phyloP scores from a whole-genome alignment of 495 filamentous ascomycete genomes.

The Clavariopsis aquatica region DNA sequence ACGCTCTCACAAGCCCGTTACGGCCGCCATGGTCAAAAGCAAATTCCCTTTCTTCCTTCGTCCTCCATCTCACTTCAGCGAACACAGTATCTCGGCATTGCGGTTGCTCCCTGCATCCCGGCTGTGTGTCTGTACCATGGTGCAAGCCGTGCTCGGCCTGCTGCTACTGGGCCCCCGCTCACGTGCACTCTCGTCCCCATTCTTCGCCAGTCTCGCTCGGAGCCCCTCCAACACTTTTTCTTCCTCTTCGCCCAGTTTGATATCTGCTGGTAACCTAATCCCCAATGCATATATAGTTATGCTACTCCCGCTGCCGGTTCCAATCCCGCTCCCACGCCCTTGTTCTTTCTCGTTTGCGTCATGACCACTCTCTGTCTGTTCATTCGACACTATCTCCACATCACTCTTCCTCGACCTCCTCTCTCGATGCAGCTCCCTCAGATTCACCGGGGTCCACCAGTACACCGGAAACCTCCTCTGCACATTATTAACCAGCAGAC shows the following conservation, averaged over 20 bases:
- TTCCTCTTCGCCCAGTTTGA: slow-evolving; percentile 31
- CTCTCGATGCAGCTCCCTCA: slow-evolving; percentile 34
- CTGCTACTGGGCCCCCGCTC: slow-evolving; percentile 7
- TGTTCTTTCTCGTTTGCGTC: no score
- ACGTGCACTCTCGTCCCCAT: neutral
- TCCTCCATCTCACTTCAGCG: neutral
- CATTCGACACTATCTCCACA: slow-evolving; percentile 10
- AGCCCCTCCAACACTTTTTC: slow-evolving; percentile 26
- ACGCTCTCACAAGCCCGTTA: no score
- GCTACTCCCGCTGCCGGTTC: no score
- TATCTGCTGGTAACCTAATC: slow-evolving; percentile 18
- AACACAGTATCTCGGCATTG: neutral
- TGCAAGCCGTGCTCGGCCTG: slow-evolving; percentile 14
- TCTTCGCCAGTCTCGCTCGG: slow-evolving; percentile 20
- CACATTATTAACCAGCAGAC: slow-evolving; percentile 73
- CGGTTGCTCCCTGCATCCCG: neutral
- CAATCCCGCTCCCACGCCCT: no score
- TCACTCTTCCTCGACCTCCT: slow-evolving; percentile 36
- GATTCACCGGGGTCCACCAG: slow-evolving; percentile 65
- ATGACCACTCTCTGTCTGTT: no score
- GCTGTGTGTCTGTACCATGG: slow-evolving; percentile 6
- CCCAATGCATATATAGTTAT: slow-evolving; percentile 4
- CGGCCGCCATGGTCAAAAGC: no score
- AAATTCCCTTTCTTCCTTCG: neutral
- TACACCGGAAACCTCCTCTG: slow-evolving; percentile 74